Conservation (phyloP, 768 basidiomycete species). For the Tylopilus intermedius region DNA sequence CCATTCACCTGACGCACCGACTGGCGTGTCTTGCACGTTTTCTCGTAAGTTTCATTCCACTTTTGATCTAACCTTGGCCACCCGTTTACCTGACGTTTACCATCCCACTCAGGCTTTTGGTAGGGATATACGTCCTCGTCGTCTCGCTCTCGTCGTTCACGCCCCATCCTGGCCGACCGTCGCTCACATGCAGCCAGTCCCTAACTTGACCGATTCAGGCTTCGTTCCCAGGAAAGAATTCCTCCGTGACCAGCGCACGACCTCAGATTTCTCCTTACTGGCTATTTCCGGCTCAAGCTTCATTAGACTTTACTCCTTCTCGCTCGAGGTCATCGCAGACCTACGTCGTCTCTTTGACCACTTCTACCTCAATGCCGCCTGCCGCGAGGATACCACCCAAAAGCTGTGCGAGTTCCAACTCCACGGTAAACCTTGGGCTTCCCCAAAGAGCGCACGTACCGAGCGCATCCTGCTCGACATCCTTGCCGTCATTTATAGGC, state of each 20-base stretch:
- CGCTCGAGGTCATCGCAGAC: slow-evolving; percentile 44
- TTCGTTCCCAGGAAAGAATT: slow-evolving; percentile 74
- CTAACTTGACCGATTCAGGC: slow-evolving; percentile 37
- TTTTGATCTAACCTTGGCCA: slow-evolving; percentile 29
- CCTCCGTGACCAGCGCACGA: slow-evolving; percentile 48
- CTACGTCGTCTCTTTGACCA: slow-evolving; percentile 54
- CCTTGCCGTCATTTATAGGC: slow-evolving; percentile 54
- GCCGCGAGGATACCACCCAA: slow-evolving; percentile 51
- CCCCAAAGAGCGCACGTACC: slow-evolving; percentile 56
- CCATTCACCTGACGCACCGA: slow-evolving; percentile 12
- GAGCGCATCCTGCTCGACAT: slow-evolving; percentile 70
- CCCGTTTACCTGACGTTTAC: slow-evolving; percentile 37
- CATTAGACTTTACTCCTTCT: slow-evolving; percentile 69
- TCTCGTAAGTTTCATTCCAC: slow-evolving; percentile 26
- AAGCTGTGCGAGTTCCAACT: slow-evolving; percentile 64
- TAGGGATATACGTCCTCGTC: slow-evolving; percentile 24
- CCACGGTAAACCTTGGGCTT: slow-evolving; percentile 69
- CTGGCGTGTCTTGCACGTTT: slow-evolving; percentile 32
- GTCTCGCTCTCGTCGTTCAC: slow-evolving; percentile 19
- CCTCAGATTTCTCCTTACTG: slow-evolving; percentile 63
- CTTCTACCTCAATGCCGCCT: slow-evolving; percentile 38
- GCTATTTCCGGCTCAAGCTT: slow-evolving; percentile 61
- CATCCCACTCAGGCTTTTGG: slow-evolving; percentile 27
- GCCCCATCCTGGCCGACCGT: slow-evolving; percentile 22
- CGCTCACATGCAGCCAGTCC: slow-evolving; percentile 30